phyloP scores from a whole-genome alignment of 768 basidiomycete species.

The Sporobolomyces phaffii region DNA sequence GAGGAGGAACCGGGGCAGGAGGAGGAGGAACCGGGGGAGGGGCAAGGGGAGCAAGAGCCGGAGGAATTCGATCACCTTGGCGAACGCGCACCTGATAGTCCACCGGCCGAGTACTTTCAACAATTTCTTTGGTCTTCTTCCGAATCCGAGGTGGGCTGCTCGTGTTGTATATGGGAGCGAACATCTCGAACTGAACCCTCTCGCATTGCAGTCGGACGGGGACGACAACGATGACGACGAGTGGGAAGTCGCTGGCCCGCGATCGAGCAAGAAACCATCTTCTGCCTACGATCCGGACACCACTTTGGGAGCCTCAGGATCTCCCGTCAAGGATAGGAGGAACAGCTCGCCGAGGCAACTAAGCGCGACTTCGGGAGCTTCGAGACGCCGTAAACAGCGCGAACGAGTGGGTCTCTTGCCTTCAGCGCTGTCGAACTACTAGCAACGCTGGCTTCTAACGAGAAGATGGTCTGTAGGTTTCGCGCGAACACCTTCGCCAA shows the following conservation, averaged over 20 bases:
- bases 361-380: constrained; percentile 1
- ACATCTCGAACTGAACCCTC: too few species aligned
- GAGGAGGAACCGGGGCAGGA: too few species aligned
- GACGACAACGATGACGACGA: background rate
- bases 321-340: too few species aligned
- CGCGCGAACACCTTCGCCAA: background rate
- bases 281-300: too few species aligned
- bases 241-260: constrained; percentile 1
- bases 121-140: background rate
- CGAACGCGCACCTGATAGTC: too few species aligned
- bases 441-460: background rate
- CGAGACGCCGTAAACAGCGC: constrained; percentile 3
- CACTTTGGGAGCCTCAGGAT: too few species aligned
- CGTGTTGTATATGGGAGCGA: too few species aligned
- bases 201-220: background rate
- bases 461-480: background rate
- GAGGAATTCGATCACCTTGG: too few species aligned
- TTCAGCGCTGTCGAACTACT: background rate
- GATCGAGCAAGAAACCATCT: background rate
- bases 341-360: too few species aligned
- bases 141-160: background rate
- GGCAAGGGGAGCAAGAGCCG: too few species aligned
- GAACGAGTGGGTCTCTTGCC: background rate
- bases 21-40: too few species aligned
- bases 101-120: too few species aligned